Base-by-base conservation (phyloP, 495 filamentous ascomycete genomes). In the Friedmanniomyces simplex region DNA sequence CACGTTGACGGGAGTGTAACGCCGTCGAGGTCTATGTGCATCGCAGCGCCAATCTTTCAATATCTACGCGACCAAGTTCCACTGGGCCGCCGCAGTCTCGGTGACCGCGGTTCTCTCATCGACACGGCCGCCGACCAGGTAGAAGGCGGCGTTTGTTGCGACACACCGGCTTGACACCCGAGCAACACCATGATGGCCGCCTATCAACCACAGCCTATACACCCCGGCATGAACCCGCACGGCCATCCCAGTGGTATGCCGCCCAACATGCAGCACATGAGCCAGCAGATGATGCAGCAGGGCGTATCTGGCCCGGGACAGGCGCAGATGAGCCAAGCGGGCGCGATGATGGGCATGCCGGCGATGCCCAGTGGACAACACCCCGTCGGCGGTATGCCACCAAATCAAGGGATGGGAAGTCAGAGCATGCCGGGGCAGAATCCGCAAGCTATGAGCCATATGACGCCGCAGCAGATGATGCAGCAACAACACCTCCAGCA, bases 341-440 rank as follows among this genome's bases (percentile, higher is more conserved):
- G 84, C 24, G 82, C 86, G 58, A 81, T 85, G 79, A 83, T 91
- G 85, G 86, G 81, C 8, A 91, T 95, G 82, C 86, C 85, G 46
- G 87, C 60, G 75, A 80, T 45, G 78, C 77, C 30, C 39, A 55
- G 57, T 26, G 63, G 45, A 42, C 52, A 60, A 41, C 60, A 63
- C 25, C 52, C 49, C 10, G 39, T 24, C 24, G 58, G 14, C 39
- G 39, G 41, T 10, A 57, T 57, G 57, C 52, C 50, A 22, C 57
- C 36, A 21, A 51, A 37, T 13, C 55, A 58, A 22, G 39, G 49
- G 11, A 60, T 60, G 61, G 61, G 61, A 60, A 30, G 63, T 48
- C 46, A 66, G 59, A 57, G 64, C 28, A 67, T 69, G 68, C 14
- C 63, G 39, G 52, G 82, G 26, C 87, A 84, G 7, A 89, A 83